phyloP scores from a whole-genome alignment of 495 filamentous ascomycete species.

The Recurvomyces mirabilis region DNA sequence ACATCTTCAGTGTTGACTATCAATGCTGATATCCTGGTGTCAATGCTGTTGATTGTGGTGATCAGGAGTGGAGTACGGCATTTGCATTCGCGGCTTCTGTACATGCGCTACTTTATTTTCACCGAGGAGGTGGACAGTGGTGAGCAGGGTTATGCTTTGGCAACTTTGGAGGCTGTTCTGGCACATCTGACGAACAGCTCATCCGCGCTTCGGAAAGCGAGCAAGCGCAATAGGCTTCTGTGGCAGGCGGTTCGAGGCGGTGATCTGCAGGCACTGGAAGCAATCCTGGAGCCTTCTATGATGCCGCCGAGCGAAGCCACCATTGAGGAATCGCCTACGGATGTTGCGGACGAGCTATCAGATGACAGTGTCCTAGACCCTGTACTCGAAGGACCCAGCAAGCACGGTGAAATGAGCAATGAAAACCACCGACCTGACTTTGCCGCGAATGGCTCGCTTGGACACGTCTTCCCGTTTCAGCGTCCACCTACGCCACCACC shows the following conservation, averaged over 20 bases:
- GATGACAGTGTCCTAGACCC: neutral
- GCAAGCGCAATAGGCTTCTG: conserved; percentile 69
- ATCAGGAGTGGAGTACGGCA: conserved; percentile 84
- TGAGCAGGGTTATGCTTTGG: conserved; percentile 93
- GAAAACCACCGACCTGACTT: conserved; percentile 10
- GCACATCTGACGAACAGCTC: conserved; percentile 82
- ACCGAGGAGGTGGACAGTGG: conserved; percentile 95
- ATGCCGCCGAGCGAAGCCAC: conserved; percentile 1
- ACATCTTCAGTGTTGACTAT: conserved; percentile 57
- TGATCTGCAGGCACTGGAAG: conserved; percentile 59
- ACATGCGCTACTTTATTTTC: conserved; percentile 94
- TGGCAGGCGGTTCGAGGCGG: conserved; percentile 80
- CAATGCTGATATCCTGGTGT: conserved; percentile 93
- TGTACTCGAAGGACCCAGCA: neutral
- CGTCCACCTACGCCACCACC: conserved; percentile 36
- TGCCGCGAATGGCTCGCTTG: conserved; percentile 40
- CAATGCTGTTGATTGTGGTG: conserved; percentile 80
- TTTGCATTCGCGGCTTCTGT: conserved; percentile 74
- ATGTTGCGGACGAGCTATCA: conserved; percentile 6
- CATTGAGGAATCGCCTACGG: conserved; percentile 5
- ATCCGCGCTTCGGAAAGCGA: conserved; percentile 67
- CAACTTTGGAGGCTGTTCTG: conserved; percentile 90
- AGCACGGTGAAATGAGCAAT: neutral
- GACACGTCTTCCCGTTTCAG: conserved; percentile 86
- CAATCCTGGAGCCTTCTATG: conserved; percentile 58